A percentile compares a stretch with the other conserved stretches of the same genome.
These are phyloP conservation scores for Collybia nuda DNA, from an alignment of 768 basidiomycete species.

Conservation along the genomic window DNA sequence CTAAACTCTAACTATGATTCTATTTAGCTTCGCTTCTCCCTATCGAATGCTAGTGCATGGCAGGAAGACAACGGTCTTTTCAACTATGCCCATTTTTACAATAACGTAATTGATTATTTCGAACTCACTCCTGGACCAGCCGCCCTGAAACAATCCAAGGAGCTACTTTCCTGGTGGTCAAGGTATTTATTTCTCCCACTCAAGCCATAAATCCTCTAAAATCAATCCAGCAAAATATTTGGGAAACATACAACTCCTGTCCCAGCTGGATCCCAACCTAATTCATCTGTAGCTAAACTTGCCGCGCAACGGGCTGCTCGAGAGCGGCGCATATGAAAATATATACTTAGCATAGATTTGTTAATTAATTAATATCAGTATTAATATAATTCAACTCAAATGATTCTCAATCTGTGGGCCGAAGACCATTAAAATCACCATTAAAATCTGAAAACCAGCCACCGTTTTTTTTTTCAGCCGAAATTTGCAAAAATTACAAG, in stretches of 20 bases:
- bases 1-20: neutral
- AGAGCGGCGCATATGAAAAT: neutral
- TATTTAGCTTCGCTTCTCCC: constrained; percentile 10
- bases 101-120: constrained; percentile 14
- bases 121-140: constrained; percentile 10
- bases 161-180: constrained; percentile 3
- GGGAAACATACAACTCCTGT: neutral
- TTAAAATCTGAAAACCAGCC: too few species aligned
- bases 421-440: too few species aligned
- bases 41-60: constrained; percentile 12
- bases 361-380: too few species aligned
- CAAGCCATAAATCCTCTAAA: neutral
- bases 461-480: too few species aligned
- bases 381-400: too few species aligned
- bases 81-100: constrained; percentile 12
- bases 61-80: constrained; percentile 9
- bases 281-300: neutral
- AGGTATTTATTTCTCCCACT: neutral
- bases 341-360: too few species aligned
- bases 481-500: too few species aligned
- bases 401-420: too few species aligned
- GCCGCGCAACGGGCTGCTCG: neutral
- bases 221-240: neutral
- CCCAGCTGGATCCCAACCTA: neutral
- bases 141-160: neutral